phyloP scores from a whole-genome alignment of 2,329 filamentous ascomycete genomes.

The Ophiosphaerella narmari region DNA sequence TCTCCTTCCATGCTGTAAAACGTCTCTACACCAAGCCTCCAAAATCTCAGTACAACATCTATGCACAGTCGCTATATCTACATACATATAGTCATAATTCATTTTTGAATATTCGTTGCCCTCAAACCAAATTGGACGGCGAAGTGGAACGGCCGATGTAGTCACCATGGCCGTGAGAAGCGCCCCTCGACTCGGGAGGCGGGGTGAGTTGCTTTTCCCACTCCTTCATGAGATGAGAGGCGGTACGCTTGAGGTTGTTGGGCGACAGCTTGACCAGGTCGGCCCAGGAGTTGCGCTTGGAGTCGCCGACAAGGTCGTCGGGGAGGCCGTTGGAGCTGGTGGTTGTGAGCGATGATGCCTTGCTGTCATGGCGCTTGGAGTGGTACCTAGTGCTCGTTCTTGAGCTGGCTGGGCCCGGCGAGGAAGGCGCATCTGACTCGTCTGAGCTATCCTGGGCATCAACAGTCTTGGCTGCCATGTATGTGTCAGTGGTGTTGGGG shows the following conservation, averaged over 20 bases:
- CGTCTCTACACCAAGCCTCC: conserved; percentile 26
- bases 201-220: conserved; percentile 81
- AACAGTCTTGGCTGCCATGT: conserved; percentile 37
- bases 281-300: conserved; percentile 60
- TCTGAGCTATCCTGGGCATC: conserved; percentile 51
- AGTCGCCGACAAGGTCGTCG: conserved; percentile 30
- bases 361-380: conserved; percentile 45
- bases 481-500: conserved; percentile 41
- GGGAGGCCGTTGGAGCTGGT: conserved; percentile 33
- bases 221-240: conserved; percentile 85
- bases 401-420: conserved; percentile 54
- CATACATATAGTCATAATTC: conserved; percentile 38
- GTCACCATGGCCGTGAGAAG: conserved; percentile 40
- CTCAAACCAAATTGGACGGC: conserved; percentile 26
- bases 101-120: conserved; percentile 20
- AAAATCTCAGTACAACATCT: conserved; percentile 14
- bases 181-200: conserved; percentile 38
- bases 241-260: conserved; percentile 77
- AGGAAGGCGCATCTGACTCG: conserved; percentile 55
- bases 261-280: conserved; percentile 74
- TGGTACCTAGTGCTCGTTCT: conserved; percentile 60
- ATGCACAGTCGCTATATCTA: conserved; percentile 34
- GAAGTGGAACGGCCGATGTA: conserved; percentile 41
- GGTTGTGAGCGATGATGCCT: conserved; percentile 42
- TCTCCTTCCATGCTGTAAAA: conserved; percentile 19